Percentiles rank a stretch among this genome's conserved stretches.
Conservation (phyloP, 2,329 filamentous ascomycete genomes). For the Chaetomium strumarium region DNA sequence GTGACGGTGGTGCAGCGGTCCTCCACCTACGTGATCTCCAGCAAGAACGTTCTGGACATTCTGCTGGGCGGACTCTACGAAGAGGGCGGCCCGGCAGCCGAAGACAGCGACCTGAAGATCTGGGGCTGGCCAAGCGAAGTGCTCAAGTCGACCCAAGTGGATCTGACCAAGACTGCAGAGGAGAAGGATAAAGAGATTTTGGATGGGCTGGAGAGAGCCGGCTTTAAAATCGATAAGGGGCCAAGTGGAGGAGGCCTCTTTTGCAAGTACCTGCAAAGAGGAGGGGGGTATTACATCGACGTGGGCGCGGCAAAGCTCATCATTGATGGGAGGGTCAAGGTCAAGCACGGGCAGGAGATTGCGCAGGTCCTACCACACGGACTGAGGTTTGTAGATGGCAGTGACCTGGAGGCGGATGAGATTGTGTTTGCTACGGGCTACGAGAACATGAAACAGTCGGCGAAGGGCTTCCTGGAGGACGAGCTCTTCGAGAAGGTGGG, state of each 20-base stretch:
- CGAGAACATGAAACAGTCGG: conserved; percentile 61
- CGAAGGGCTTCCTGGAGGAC: conserved; percentile 56
- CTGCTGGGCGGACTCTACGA: conserved; percentile 45
- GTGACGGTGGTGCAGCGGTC: conserved; percentile 66
- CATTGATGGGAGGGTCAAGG: conserved; percentile 56
- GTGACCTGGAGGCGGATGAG: conserved; percentile 53
- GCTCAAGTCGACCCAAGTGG: conserved; percentile 53
- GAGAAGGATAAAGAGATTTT: conserved; percentile 36
- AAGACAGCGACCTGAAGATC: conserved; percentile 59
- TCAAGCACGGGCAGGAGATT: conserved; percentile 55
- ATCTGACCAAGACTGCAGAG: conserved; percentile 31
- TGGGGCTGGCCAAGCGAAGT: conserved; percentile 55
- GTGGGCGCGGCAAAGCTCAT: conserved; percentile 59
- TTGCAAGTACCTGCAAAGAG: conserved; percentile 58
- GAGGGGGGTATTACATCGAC: conserved; percentile 67
- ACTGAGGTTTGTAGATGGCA: conserved; percentile 47
- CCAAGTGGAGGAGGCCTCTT: conserved; percentile 52
- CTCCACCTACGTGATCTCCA: conserved; percentile 58
- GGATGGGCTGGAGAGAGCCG: conserved; percentile 45
- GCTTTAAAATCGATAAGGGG: conserved; percentile 56
- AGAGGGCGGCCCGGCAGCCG: conserved; percentile 51
- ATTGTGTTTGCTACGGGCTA: conserved; percentile 61
- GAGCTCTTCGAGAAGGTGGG: conserved; percentile 51
- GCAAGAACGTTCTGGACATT: conserved; percentile 46
- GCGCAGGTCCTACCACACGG: conserved; percentile 41